Conservation (phyloP, 1,284 basidiomycete genomes). For the Ceratobasidium papillatum region DNA sequence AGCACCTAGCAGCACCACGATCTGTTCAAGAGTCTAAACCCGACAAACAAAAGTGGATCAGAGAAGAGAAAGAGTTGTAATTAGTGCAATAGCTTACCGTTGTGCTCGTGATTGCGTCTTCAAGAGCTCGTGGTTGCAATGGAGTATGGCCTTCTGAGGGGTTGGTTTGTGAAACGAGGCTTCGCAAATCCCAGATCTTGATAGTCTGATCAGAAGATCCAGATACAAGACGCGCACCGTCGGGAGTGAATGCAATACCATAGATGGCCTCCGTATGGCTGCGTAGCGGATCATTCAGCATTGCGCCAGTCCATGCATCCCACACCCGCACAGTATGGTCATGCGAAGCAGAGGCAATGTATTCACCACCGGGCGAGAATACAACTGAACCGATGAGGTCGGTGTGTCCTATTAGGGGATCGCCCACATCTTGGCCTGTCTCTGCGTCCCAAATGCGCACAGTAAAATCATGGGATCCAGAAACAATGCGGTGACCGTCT, state of each 20-base stretch:
- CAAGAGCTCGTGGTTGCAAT: background rate
- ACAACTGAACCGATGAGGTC: background rate
- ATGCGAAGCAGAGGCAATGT: conserved; percentile 10
- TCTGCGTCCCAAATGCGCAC: conserved; percentile 18
- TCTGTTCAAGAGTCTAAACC: background rate
- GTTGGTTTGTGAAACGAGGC: background rate
- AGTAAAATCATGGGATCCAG: conserved; percentile 1
- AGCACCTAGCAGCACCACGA: background rate
- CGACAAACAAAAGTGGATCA: no score
- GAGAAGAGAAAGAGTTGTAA: no score
- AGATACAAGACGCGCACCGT: background rate
- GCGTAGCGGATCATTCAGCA: no score
- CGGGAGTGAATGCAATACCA: background rate
- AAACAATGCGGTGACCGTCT: conserved; percentile 11
- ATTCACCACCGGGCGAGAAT: conserved; percentile 7
- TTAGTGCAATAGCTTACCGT: background rate
- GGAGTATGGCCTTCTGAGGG: background rate
- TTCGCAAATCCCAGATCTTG: background rate
- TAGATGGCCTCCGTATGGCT: background rate
- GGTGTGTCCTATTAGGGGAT: background rate
- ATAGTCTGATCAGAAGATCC: background rate
- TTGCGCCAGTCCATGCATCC: no score
- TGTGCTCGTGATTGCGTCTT: background rate
- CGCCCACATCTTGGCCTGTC: background rate
- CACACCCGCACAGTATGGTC: conserved; percentile 4